Evolutionary conservation across 164 flowering plant species (phyloP).

Genomic region (Annona cherimola): DNA sequence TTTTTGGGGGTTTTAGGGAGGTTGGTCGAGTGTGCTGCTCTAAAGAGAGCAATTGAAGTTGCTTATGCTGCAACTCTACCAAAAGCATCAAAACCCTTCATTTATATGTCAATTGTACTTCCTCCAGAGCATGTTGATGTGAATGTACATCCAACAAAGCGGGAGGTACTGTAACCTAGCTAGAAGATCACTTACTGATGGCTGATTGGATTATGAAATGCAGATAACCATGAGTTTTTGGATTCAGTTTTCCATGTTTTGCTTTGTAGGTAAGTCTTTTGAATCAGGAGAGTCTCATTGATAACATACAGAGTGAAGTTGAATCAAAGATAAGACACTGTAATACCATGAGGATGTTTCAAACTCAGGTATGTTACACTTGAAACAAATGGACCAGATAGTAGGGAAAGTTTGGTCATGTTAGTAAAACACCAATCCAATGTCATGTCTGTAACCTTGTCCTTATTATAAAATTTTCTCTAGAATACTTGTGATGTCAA

Average conservation of each 20-base stretch:
- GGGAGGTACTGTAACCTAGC: slow-evolving; percentile 52
- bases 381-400: background rate
- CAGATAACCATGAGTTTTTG: background rate
- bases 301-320: slow-evolving; percentile 68
- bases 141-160: slow-evolving; percentile 93
- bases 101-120: slow-evolving; percentile 83
- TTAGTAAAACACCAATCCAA: background rate
- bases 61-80: slow-evolving; percentile 95
- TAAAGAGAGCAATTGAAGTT: slow-evolving; percentile 91
- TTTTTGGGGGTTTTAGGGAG: slow-evolving; percentile 49
- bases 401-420: background rate
- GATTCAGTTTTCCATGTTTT: slow-evolving; percentile 5
- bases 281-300: slow-evolving; percentile 85
- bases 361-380: slow-evolving; percentile 56
- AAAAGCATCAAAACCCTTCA: slow-evolving; percentile 91
- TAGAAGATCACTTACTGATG: background rate
- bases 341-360: slow-evolving; percentile 60
- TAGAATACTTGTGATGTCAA: too few species aligned
- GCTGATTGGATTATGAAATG: background rate
- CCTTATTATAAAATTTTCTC: background rate
- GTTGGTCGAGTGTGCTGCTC: slow-evolving; percentile 79
- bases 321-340: slow-evolving; percentile 72
- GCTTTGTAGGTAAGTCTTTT: slow-evolving; percentile 83
- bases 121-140: slow-evolving; percentile 98
- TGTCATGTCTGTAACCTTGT: background rate